Conservation (phyloP, 805 yeast genomes). For the Starmera quercuum region DNA sequence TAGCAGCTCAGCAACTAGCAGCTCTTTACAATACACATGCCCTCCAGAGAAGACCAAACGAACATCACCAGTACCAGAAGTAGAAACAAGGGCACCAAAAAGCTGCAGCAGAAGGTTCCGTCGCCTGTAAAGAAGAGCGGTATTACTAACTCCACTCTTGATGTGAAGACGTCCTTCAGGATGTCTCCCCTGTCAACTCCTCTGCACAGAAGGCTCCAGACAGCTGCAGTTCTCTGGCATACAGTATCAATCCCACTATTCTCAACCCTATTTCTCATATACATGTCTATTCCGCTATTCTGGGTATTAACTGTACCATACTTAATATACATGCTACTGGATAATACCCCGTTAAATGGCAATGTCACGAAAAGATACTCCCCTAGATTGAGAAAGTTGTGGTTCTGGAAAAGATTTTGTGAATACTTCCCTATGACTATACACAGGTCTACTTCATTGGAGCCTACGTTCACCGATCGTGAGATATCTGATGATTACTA, state of each 20-base stretch:
- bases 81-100: too few species aligned
- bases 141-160: too few species aligned
- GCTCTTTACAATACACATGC: too few species aligned
- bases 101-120: too few species aligned
- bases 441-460: constrained; percentile 58
- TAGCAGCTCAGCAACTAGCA: too few species aligned
- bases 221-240: constrained; percentile 67
- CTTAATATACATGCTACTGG: constrained; percentile 46
- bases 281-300: constrained; percentile 48
- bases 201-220: constrained; percentile 49
- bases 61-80: too few species aligned
- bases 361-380: constrained; percentile 51
- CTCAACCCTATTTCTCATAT: constrained; percentile 43
- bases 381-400: constrained; percentile 43
- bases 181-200: constrained; percentile 56
- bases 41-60: too few species aligned
- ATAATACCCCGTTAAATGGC: constrained; percentile 73
- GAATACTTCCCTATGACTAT: constrained; percentile 73
- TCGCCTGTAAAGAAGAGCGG: too few species aligned
- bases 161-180: neutral
- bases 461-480: constrained; percentile 58
- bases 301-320: constrained; percentile 71
- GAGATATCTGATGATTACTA: constrained; percentile 15
- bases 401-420: constrained; percentile 65
- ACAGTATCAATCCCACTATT: constrained; percentile 60